Evolutionary conservation across 164 flowering plant species (phyloP), one percentile per base, ranked within the genome.

Genomic region (Dillenia turbinata): DNA sequence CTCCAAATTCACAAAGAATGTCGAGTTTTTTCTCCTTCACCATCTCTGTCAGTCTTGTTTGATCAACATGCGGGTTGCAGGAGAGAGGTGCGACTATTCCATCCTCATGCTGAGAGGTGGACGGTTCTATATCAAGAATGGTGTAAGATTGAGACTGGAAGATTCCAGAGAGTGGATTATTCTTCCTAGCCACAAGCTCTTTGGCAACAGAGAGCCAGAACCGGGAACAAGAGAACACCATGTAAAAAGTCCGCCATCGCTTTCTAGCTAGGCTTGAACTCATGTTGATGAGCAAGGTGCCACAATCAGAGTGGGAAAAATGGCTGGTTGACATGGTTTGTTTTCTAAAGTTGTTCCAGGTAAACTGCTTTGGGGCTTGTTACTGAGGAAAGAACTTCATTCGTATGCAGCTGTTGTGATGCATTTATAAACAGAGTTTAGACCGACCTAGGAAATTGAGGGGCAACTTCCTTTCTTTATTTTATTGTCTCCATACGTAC

Each of bases 171-270:
- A 26, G 1, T 16, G 49, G 24, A 14, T 44, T 43, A 33, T 43
- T 62, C 17, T 52, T 56, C 9, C 46, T 49, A 48, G 73, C 46
- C 2, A 72, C 54, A 11, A 66, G 68, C 43, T 68, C 67, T 47
- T 63, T 56, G 19, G 60, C 62, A 44, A 78, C 64, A 55, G 85
- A 82, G n/a, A 77, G 67, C 72, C 75, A 62, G 16, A 53, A 73
- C 47, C 77, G 53, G 50, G 40, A 13, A 14, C 74, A 76, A 47
- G 67, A 72, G 52, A 80, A 77, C 17, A 77, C 64, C 0, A 53
- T 54, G 12, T 60, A 78, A 9, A 79, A 76, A 13, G 65, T 33
- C 6, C 77, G 75, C 84, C 84, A 80, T 40, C 84, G 52, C 61
- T 56, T 75, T 46, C 72, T 64, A 47, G 65, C 67, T 57, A 74